phyloP scores from a whole-genome alignment of 768 basidiomycete species.

The Mycena galericulata region DNA sequence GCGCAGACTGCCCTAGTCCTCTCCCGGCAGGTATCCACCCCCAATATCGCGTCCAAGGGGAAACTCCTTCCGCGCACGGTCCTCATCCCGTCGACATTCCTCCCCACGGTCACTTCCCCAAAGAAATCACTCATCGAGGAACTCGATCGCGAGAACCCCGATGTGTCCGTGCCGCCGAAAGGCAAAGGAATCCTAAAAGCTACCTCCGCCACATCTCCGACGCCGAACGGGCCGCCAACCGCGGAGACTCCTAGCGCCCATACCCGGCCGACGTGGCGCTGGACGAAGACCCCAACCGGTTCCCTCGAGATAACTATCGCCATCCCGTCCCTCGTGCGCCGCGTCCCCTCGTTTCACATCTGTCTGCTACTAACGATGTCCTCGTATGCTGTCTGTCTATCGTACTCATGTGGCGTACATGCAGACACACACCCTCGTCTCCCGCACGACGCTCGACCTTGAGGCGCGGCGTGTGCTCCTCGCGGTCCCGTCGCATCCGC shows the following conservation, averaged over 20 bases:
- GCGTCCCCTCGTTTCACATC: constrained; percentile 14
- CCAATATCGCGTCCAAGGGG: constrained; percentile 86
- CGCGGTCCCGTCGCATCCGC: constrained; percentile 57
- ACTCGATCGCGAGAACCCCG: constrained; percentile 31
- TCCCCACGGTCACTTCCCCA: constrained; percentile 3
- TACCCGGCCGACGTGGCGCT: constrained; percentile 64
- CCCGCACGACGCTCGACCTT: constrained; percentile 69
- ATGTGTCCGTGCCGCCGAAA: constrained; percentile 19
- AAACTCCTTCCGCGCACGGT: constrained; percentile 69
- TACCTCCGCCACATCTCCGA: background rate
- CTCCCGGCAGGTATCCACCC: constrained; percentile 76
- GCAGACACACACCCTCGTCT: constrained; percentile 61
- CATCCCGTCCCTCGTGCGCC: constrained; percentile 70
- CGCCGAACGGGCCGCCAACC: constrained; percentile 17
- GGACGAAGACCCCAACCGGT: constrained; percentile 55
- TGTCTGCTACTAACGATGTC: constrained; percentile 5
- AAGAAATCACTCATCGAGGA: constrained; percentile 64
- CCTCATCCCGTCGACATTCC: constrained; percentile 60
- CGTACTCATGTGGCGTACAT: no score
- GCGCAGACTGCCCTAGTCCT: constrained; percentile 68
- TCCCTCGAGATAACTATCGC: constrained; percentile 61
- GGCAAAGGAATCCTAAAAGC: constrained; percentile 57
- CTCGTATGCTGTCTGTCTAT: no score
- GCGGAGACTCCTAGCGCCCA: constrained; percentile 10
- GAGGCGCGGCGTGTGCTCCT: constrained; percentile 71